Conservation (phyloP, 148 eudicot species). For the Camellia sinensis region DNA sequence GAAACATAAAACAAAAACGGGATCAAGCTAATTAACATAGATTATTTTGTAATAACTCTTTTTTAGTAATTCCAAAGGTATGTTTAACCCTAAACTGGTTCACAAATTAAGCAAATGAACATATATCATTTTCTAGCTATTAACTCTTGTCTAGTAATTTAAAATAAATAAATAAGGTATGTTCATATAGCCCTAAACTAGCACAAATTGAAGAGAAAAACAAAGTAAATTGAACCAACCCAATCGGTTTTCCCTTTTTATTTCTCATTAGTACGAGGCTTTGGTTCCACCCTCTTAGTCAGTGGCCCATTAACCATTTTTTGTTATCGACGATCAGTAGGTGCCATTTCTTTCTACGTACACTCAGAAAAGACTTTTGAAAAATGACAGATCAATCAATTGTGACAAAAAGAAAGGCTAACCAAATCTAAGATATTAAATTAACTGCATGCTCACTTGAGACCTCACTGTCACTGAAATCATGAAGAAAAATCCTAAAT, state of each 20-base stretch:
- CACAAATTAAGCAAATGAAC: not conserved
- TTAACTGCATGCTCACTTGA: not conserved
- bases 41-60: too few relatives aligned
- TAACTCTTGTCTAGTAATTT: not conserved
- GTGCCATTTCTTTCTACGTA: not conserved
- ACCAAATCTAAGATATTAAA: not conserved
- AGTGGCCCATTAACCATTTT: not conserved
- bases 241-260: not conserved
- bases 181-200: too few relatives aligned
- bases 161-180: too few relatives aligned
- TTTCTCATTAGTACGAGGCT: not conserved
- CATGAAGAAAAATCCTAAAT: too few relatives aligned
- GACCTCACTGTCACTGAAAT: too few relatives aligned
- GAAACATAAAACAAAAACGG: too few relatives aligned
- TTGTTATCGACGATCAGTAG: too few relatives aligned
- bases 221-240: not conserved
- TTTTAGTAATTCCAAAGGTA: too few relatives aligned
- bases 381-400: not conserved
- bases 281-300: not conserved
- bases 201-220: not conserved
- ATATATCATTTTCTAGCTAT: not conserved
- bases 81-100: too few relatives aligned
- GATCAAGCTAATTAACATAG: not conserved
- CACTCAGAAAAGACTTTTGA: not conserved
- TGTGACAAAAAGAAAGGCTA: not conserved